Evolutionary conservation across 148 eudicot genomes (phyloP).

Genomic region (Vaccinium corymbosum): DNA sequence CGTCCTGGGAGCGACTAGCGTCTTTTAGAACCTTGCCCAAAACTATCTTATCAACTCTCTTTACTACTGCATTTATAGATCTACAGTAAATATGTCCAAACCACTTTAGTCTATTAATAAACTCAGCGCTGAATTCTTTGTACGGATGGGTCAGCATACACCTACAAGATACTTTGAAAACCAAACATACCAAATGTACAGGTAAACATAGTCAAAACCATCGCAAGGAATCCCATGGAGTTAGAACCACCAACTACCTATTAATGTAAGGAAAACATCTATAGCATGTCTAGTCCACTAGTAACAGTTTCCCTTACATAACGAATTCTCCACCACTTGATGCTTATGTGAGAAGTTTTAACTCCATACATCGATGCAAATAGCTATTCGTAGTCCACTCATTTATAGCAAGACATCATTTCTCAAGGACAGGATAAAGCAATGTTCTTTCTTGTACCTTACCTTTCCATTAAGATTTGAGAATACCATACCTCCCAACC

Average conservation of each 20-base stretch:
- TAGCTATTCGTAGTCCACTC: not conserved
- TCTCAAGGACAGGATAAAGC: not conserved
- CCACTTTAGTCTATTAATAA: not conserved
- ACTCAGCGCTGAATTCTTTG: not conserved
- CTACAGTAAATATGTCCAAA: too few relatives aligned
- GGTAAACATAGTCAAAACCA: not conserved
- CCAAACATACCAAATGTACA: not conserved
- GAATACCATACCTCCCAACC: not conserved
- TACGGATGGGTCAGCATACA: not conserved
- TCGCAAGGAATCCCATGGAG: not conserved
- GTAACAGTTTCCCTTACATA: not conserved
- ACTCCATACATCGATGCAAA: not conserved
- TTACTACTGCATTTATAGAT: too few relatives aligned
- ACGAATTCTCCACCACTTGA: not conserved
- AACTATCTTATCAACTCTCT: too few relatives aligned
- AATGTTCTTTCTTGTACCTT: not conserved
- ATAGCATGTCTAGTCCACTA: not conserved
- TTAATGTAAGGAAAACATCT: constrained; percentile 1
- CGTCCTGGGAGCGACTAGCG: too few relatives aligned
- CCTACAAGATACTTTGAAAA: not conserved
- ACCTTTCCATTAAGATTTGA: not conserved
- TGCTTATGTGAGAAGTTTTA: not conserved
- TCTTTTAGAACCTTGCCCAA: too few relatives aligned
- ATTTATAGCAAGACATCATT: not conserved
- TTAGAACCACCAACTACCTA: not conserved